phyloP scores from a whole-genome alignment of 2,329 filamentous ascomycete species.

The Rugonectria rugulosa region DNA sequence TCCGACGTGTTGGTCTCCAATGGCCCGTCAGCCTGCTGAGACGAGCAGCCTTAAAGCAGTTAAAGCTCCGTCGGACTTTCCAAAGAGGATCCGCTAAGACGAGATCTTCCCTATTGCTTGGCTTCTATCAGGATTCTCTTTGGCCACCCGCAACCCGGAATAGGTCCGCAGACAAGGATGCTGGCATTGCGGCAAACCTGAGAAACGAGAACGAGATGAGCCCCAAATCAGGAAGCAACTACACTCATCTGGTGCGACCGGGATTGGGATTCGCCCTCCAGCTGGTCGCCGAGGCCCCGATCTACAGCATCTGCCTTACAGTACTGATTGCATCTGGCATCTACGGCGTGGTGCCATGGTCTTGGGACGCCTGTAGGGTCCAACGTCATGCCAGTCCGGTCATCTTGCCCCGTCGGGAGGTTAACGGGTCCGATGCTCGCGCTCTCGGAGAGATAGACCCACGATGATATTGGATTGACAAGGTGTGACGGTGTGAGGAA shows the following conservation, averaged over 20 bases:
- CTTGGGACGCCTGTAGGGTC: no score
- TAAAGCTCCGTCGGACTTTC: constrained; percentile 29
- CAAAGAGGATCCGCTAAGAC: constrained; percentile 5
- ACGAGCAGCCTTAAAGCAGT: background rate
- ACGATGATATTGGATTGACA: constrained; percentile 7
- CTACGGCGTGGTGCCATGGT: constrained; percentile 6
- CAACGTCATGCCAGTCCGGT: constrained; percentile 8
- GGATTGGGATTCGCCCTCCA: constrained; percentile 21
- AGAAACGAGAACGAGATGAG: constrained; percentile 24
- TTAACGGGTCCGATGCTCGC: constrained; percentile 15
- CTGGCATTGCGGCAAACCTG: background rate
- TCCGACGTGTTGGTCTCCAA: background rate
- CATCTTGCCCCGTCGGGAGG: constrained; percentile 10
- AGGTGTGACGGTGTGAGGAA: background rate
- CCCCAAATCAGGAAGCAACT: constrained; percentile 2
- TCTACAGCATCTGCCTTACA: no score
- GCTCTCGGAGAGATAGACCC: constrained; percentile 9
- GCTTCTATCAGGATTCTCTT: background rate
- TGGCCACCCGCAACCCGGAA: constrained; percentile 6
- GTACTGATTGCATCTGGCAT: constrained; percentile 18
- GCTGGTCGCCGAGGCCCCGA: constrained; percentile 17
- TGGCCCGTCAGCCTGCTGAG: constrained; percentile 4
- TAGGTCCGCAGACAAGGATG: background rate
- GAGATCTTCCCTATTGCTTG: background rate
- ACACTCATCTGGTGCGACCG: constrained; percentile 5